Conservation (phyloP, 768 basidiomycete genomes). For the Suillus subalutaceus region DNA sequence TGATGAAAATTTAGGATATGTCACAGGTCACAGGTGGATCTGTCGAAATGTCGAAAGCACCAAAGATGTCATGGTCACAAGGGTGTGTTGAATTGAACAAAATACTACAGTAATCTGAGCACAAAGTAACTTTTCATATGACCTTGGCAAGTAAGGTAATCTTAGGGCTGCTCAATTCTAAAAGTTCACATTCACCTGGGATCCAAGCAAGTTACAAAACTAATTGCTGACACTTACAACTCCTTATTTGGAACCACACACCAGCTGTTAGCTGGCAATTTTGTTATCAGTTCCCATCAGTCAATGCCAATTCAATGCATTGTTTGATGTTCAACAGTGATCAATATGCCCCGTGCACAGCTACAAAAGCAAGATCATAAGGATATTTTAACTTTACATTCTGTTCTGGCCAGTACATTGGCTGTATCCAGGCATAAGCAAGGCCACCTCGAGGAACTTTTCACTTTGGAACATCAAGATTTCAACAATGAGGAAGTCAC, state of each 20-base stretch:
- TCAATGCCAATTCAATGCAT: no score
- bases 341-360: neutral
- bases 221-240: neutral
- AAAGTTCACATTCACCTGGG: neutral
- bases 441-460: neutral
- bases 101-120: no score
- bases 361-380: neutral
- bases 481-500: neutral
- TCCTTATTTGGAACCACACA: neutral
- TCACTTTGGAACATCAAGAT: conserved; percentile 1
- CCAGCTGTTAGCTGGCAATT: neutral
- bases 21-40: no score
- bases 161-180: conserved; percentile 14
- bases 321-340: neutral
- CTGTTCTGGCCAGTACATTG: neutral
- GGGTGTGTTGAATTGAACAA: no score
- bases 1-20: no score
- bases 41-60: no score
- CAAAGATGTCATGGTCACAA: no score
- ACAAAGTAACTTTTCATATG: no score
- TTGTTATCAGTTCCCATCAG: neutral
- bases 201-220: neutral
- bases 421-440: neutral
- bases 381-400: neutral
- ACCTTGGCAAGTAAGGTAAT: no score